phyloP scores from a whole-genome alignment of 169 alveolate species.

The Cryptosporidium sp. region DNA sequence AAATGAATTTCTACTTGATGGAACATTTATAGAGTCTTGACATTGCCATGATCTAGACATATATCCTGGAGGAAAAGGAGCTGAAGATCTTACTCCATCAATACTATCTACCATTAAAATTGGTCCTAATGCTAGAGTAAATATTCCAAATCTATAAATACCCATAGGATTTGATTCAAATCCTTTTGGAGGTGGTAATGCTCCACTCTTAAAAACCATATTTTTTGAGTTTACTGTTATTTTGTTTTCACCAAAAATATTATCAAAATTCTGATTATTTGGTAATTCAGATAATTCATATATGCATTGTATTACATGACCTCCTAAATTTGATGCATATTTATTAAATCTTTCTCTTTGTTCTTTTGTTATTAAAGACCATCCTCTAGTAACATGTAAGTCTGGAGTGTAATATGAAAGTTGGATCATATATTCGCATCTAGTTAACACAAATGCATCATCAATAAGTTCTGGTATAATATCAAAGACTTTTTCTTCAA shows the following conservation, averaged over 20 bases:
- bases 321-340: conserved; percentile 76
- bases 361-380: conserved; percentile 81
- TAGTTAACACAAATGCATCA: conserved; percentile 81
- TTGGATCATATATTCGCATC: conserved; percentile 86
- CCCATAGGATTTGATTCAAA: conserved; percentile 74
- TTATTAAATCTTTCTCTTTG: conserved; percentile 79
- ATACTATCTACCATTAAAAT: conserved; percentile 39
- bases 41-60: conserved; percentile 71
- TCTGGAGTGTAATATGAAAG: conserved; percentile 86
- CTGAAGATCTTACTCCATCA: conserved; percentile 40
- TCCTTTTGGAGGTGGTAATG: conserved; percentile 71
- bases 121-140: conserved; percentile 67
- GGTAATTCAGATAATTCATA: conserved; percentile 68
- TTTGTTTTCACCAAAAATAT: conserved; percentile 42
- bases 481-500: conserved; percentile 65
- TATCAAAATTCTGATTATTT: conserved; percentile 36
- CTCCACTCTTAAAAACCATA: conserved; percentile 67
- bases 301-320: conserved; percentile 68
- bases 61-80: conserved; percentile 75
- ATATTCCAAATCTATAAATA: conserved; percentile 39
- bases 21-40: conserved; percentile 34
- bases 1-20: conserved; percentile 45
- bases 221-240: conserved; percentile 33
- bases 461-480: conserved; percentile 78
- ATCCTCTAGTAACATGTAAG: conserved; percentile 84